Evolutionary conservation across 805 yeast species (phyloP).

Genomic region (Naumovozyma castellii): DNA sequence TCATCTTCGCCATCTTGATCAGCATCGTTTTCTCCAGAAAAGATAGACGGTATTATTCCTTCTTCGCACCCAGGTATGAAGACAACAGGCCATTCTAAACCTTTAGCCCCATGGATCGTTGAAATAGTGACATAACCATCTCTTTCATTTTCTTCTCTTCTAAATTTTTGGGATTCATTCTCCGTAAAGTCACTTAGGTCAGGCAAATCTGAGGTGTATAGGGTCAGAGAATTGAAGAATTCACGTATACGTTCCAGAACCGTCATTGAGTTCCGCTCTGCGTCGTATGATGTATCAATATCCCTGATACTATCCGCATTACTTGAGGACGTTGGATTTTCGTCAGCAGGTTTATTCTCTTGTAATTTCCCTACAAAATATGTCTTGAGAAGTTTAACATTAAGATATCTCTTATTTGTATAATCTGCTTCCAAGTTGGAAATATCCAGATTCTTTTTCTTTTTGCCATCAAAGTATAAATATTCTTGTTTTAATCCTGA

Average conservation of each 20-base stretch:
- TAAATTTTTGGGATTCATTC: conserved; percentile 9
- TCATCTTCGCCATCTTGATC: conserved; percentile 20
- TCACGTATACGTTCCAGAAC: conserved; percentile 19
- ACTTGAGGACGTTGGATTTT: neutral
- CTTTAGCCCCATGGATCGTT: conserved; percentile 89
- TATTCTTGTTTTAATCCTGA: conserved; percentile 26
- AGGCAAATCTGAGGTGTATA: conserved; percentile 24
- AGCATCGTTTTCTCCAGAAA: conserved; percentile 21
- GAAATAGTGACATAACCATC: conserved; percentile 44
- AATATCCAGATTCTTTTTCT: conserved; percentile 14
- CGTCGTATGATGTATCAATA: neutral
- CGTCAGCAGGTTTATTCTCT: conserved; percentile 2
- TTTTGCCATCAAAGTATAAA: conserved; percentile 19
- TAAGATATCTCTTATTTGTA: conserved; percentile 24
- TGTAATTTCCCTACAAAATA: conserved; percentile 15
- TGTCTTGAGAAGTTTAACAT: conserved; percentile 17
- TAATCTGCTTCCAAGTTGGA: conserved; percentile 11
- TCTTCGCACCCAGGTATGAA: conserved; percentile 67
- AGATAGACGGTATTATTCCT: conserved; percentile 53
- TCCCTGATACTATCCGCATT: neutral
- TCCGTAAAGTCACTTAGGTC: conserved; percentile 6
- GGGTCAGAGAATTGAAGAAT: conserved; percentile 31
- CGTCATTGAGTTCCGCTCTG: neutral
- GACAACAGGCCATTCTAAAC: conserved; percentile 92
- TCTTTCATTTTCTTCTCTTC: conserved; percentile 14